Base-by-base conservation (phyloP, 1,284 basidiomycete genomes). In the Puccinia hordei region DNA sequence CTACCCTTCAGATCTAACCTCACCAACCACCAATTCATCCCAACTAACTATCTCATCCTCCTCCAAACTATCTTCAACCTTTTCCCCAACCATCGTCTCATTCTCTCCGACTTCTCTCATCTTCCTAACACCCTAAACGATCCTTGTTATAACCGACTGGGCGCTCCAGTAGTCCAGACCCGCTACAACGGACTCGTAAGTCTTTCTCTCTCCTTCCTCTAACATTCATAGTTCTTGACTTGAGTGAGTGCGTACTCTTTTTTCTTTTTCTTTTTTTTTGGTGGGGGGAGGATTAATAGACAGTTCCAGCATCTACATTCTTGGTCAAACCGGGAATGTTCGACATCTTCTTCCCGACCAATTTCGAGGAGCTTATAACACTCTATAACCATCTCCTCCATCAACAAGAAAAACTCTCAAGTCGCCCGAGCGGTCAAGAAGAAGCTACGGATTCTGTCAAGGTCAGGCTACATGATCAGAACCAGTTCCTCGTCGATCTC, bases 261-360 rank as follows among this genome's bases (percentile, higher is more conserved):
- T 6, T 30, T 57, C 41, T 72, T 63, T 24, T 33, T 19, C 44
- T 15, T 57, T 33, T 3, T 0, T 55, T 8, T 73, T 19, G 13
- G 27, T 59, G 82, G 5, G 30, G n/a, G 19, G 17, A 1, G 24
- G 24, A 19, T n/a, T 30, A 13, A 55, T 15, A 85, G 82, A 84
- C 84, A 0, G 91, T 98, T 5, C 92, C 97, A 2, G 95, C 93
- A 83, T 89, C 91, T 81, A 98, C 93, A 22, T 90, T 98, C 82
- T 90, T 96, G 83, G 97, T 99, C 80, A 91, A 92, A 83, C 97
- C 93, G 85, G 97, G 97, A 15, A 96, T 91, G 87, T 99, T 99
- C 86, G 97, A 99, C 87, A 99, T 99, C 82, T 95, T 99, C 88
- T 99, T 99, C 88, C 97, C 97, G 1, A 99, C 96, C 9, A 88